These are phyloP conservation scores for Thelephora terrestris DNA, from an alignment of 1,284 basidiomycete species.

Conservation along the genomic window DNA sequence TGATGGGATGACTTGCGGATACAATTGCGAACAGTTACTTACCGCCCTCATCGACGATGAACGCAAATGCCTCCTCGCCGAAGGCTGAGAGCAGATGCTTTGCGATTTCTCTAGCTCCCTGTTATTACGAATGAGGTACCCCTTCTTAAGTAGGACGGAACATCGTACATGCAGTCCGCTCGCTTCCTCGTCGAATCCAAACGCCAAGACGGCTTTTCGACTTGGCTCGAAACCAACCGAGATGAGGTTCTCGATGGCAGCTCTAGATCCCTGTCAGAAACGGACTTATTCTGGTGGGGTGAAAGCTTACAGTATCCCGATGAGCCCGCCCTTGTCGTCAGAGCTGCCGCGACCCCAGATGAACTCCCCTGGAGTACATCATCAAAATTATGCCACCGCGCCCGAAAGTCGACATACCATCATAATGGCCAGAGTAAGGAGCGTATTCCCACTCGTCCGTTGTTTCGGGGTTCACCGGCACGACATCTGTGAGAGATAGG, in stretches of 20 bases:
- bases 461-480: slow-evolving; percentile 45
- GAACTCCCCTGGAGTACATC: slow-evolving; percentile 25
- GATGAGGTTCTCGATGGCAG: slow-evolving; percentile 44
- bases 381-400: not conserved
- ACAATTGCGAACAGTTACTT: slow-evolving; percentile 8
- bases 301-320: slow-evolving; percentile 40
- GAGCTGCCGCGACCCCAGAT: slow-evolving; percentile 56
- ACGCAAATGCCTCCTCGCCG: slow-evolving; percentile 41
- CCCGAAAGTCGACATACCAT: slow-evolving; percentile 14
- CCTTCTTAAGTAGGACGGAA: not conserved
- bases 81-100: slow-evolving; percentile 37
- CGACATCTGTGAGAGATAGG: slow-evolving; percentile 31
- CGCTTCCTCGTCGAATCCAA: slow-evolving; percentile 67
- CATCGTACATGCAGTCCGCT: slow-evolving; percentile 36
- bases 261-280: slow-evolving; percentile 22
- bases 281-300: not conserved
- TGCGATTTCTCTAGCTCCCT: slow-evolving; percentile 41
- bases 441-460: slow-evolving; percentile 38
- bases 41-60: slow-evolving; percentile 47
- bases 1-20: not conserved
- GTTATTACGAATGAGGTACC: not conserved
- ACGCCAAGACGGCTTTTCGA: slow-evolving; percentile 47
- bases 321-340: slow-evolving; percentile 55
- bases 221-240: slow-evolving; percentile 39
- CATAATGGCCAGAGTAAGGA: slow-evolving; percentile 28